These are phyloP conservation scores for Arthroderma sp. DNA, from an alignment of 2,329 filamentous ascomycete species.

Conservation along the genomic window DNA sequence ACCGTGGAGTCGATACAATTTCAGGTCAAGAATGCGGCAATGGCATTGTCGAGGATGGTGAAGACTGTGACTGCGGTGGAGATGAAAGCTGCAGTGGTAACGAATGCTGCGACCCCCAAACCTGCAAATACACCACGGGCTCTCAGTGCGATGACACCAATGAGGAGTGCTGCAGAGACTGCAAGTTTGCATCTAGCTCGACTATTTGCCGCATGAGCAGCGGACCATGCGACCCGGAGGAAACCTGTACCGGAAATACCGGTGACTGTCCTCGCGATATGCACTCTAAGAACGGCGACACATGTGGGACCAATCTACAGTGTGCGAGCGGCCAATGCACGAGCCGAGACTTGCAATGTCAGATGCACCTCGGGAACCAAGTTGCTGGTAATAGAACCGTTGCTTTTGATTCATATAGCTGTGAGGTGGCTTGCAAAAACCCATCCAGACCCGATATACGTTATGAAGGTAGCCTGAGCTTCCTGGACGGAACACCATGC, in stretches of 20 bases:
- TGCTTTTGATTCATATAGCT: conserved; percentile 63
- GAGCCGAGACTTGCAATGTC: conserved; percentile 78
- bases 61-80: conserved; percentile 94
- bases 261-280: conserved; percentile 63
- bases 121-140: conserved; percentile 67
- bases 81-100: conserved; percentile 58
- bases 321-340: conserved; percentile 95
- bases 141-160: conserved; percentile 59
- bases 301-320: conserved; percentile 56
- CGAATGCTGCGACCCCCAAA: conserved; percentile 68
- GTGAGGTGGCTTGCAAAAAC: conserved; percentile 63
- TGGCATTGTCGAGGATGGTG: conserved; percentile 85
- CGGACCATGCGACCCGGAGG: conserved; percentile 71
- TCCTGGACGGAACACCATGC: conserved; percentile 82
- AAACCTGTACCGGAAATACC: conserved; percentile 63
- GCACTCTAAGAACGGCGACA: conserved; percentile 55
- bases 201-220: conserved; percentile 71
- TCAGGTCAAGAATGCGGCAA: conserved; percentile 83
- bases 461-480: conserved; percentile 68
- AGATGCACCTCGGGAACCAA: conserved; percentile 64
- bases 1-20: conserved; percentile 69
- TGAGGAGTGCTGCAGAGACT: conserved; percentile 35
- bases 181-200: conserved; percentile 39
- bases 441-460: conserved; percentile 52
- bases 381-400: conserved; percentile 64